A percentile compares a stretch with the other conserved stretches of the same genome.
Conservation (phyloP, 305 asterid species). For the Fraxinus albicans region DNA sequence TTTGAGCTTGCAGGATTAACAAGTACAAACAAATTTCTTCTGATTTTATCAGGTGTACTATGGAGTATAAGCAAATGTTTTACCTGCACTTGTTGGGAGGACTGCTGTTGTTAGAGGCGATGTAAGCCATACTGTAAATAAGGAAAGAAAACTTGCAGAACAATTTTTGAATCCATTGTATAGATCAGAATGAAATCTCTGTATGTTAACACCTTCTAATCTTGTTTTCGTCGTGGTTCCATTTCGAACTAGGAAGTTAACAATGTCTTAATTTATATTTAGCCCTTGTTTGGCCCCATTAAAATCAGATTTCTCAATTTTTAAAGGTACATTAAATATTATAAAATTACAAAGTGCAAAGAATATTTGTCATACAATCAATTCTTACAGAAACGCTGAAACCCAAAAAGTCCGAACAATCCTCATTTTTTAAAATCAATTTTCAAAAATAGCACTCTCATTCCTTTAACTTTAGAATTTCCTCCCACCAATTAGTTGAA, state of each 20-base stretch:
- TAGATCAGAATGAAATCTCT: background rate
- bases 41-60: constrained; percentile 41
- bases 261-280: background rate
- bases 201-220: background rate
- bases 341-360: too few species aligned
- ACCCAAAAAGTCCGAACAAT: too few species aligned
- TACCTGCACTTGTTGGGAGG: background rate
- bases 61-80: constrained; percentile 30
- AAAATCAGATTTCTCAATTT: too few species aligned
- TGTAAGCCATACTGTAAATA: constrained; percentile 17
- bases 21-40: background rate
- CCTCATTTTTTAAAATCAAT: too few species aligned
- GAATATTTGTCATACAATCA: too few species aligned
- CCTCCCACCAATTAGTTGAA: too few species aligned
- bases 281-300: too few species aligned
- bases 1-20: background rate
- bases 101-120: constrained; percentile 13
- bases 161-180: background rate
- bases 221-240: background rate
- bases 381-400: too few species aligned
- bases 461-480: too few species aligned
- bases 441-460: too few species aligned
- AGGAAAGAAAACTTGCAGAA: background rate
- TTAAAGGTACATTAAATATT: too few species aligned
- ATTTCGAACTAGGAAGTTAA: background rate